Conservation (phyloP, 805 yeast species). For the Monosporozyma aquatica region DNA sequence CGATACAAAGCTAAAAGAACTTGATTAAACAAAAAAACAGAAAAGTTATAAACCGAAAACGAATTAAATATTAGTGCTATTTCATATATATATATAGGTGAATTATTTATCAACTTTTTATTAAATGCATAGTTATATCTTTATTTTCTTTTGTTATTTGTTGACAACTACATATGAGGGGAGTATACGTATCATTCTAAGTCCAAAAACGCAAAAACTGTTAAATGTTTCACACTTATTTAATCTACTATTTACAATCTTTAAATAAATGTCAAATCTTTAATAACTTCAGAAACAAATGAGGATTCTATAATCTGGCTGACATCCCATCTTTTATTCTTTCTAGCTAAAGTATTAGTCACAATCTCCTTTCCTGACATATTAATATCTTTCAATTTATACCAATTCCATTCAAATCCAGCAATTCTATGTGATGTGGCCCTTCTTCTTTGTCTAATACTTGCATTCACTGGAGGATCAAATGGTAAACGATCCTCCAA, state of each 20-base stretch:
- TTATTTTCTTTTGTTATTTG: too few species aligned
- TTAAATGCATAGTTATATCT: too few species aligned
- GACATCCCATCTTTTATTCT: slow-evolving; percentile 25
- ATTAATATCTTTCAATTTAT: slow-evolving; percentile 23
- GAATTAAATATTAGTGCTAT: too few species aligned
- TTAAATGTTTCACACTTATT: too few species aligned
- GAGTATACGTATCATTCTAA: too few species aligned
- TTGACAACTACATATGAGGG: too few species aligned
- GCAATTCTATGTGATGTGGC: slow-evolving; percentile 83
- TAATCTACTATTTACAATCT: too few species aligned
- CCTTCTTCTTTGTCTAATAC: slow-evolving; percentile 26
- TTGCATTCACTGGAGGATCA: slow-evolving; percentile 64
- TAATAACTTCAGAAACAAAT: slow-evolving; percentile 12
- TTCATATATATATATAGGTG: too few species aligned
- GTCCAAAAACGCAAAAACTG: too few species aligned
- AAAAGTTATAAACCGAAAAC: too few species aligned
- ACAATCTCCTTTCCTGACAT: slow-evolving; percentile 23
- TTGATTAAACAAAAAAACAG: too few species aligned
- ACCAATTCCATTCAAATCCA: slow-evolving; percentile 88
- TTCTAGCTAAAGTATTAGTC: slow-evolving; percentile 23
- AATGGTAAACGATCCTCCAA: slow-evolving; percentile 86
- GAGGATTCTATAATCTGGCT: slow-evolving; percentile 17
- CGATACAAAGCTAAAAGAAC: background rate
- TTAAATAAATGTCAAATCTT: slow-evolving; percentile 4
- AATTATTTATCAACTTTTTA: too few species aligned